Conservation (phyloP, 768 basidiomycete species). For the Polyporus arcularius region DNA sequence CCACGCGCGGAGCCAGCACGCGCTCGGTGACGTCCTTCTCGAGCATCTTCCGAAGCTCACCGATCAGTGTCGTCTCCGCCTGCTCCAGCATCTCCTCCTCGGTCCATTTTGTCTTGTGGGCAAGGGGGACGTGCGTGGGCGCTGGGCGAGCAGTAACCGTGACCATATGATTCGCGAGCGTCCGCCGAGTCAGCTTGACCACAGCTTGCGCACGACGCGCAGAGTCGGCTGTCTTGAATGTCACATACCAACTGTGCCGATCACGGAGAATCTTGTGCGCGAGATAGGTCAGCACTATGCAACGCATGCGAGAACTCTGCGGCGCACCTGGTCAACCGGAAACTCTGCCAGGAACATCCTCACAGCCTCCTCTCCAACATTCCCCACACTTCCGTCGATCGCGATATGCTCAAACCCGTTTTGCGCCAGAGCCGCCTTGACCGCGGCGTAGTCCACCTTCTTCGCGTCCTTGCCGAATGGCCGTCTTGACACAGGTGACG, state of each 20-base stretch:
- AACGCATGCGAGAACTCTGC: slow-evolving; percentile 5
- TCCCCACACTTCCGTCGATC: slow-evolving; percentile 52
- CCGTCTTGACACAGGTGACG: slow-evolving; percentile 43
- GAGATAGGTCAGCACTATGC: slow-evolving; percentile 7
- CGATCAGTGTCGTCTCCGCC: slow-evolving; percentile 56
- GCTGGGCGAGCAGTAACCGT: slow-evolving; percentile 51
- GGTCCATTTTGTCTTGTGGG: slow-evolving; percentile 49
- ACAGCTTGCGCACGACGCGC: slow-evolving; percentile 73
- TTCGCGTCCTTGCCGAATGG: slow-evolving; percentile 35
- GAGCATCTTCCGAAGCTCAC: slow-evolving; percentile 54
- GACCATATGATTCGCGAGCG: slow-evolving; percentile 61
- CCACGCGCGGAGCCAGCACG: slow-evolving; percentile 55
- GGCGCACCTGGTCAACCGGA: slow-evolving; percentile 67
- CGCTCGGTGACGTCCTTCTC: slow-evolving; percentile 69
- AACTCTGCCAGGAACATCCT: slow-evolving; percentile 67
- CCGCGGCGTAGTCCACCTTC: slow-evolving; percentile 35
- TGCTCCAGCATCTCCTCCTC: slow-evolving; percentile 53
- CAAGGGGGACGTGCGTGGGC: slow-evolving; percentile 35
- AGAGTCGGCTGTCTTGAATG: slow-evolving; percentile 62
- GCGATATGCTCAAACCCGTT: slow-evolving; percentile 71
- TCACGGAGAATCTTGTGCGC: slow-evolving; percentile 64
- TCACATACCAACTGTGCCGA: slow-evolving; percentile 75
- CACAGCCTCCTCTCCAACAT: slow-evolving; percentile 70
- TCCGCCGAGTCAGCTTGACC: slow-evolving; percentile 51
- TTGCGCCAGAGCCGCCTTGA: slow-evolving; percentile 53